Evolutionary conservation across 2,329 filamentous ascomycete species (phyloP).

Genomic region (Microsporum audouinii): DNA sequence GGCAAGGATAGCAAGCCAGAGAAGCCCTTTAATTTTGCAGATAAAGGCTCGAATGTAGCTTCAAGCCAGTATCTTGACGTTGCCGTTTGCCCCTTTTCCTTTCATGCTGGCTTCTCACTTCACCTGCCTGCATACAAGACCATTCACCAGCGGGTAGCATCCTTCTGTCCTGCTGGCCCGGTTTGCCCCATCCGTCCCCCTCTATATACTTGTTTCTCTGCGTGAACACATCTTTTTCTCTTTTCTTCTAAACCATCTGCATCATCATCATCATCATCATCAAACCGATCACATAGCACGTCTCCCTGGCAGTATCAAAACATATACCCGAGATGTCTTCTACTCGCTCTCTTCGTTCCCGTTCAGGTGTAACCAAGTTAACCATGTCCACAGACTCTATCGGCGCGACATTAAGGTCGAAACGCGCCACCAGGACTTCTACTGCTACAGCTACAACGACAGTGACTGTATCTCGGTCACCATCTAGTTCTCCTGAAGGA

Average conservation of each 20-base stretch:
- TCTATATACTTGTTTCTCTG: neutral
- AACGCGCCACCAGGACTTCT: constrained; percentile 24
- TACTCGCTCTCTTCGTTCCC: constrained; percentile 31
- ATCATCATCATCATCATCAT: neutral
- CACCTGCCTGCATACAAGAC: neutral
- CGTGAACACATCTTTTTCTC: neutral
- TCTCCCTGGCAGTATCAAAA: neutral
- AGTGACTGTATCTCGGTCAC: constrained; percentile 29
- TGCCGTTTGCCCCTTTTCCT: neutral
- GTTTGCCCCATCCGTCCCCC: neutral
- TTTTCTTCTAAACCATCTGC: neutral
- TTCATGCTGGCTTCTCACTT: neutral
- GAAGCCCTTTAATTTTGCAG: neutral
- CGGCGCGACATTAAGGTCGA: constrained; percentile 29
- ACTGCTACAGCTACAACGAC: constrained; percentile 19
- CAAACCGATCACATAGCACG: neutral
- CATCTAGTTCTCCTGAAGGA: constrained; percentile 27
- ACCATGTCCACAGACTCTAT: constrained; percentile 20
- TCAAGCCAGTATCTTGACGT: neutral
- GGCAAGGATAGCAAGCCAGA: neutral
- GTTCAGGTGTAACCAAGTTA: constrained; percentile 20
- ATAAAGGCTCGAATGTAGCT: neutral
- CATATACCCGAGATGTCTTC: constrained; percentile 22
- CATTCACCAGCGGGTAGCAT: neutral
- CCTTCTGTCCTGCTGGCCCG: neutral